Percentiles rank a stretch among this genome's conserved stretches.
Evolutionary conservation across 2,329 filamentous ascomycete species (phyloP).

Genomic region (Colletotrichum chlorophyti): DNA sequence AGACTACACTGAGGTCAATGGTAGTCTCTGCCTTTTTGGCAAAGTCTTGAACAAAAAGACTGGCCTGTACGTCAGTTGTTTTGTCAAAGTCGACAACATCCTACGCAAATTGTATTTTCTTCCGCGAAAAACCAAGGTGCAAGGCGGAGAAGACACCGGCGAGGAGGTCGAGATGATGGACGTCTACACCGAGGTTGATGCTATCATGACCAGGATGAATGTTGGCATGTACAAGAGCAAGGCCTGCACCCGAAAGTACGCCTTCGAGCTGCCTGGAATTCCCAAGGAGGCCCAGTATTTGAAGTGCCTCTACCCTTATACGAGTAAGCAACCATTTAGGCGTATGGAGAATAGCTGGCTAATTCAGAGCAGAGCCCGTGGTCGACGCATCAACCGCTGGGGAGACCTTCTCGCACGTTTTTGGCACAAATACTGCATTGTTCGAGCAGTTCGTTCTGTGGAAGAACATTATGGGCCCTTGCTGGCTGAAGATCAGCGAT

Average conservation of each 20-base stretch:
- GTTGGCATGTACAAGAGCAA: slow-evolving; percentile 96
- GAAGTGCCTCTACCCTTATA: slow-evolving; percentile 95
- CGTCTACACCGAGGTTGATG: slow-evolving; percentile 88
- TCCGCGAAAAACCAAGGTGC: slow-evolving; percentile 69
- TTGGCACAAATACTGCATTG: slow-evolving; percentile 89
- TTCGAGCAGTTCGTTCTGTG: slow-evolving; percentile 99
- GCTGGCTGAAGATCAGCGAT: slow-evolving; percentile 91
- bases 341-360: slow-evolving; percentile 16
- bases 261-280: slow-evolving; percentile 87
- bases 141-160: slow-evolving; percentile 70
- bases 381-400: slow-evolving; percentile 76
- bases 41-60: slow-evolving; percentile 92
- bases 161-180: slow-evolving; percentile 87
- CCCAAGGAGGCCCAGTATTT: slow-evolving; percentile 91
- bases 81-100: slow-evolving; percentile 95
- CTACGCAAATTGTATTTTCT: slow-evolving; percentile 92
- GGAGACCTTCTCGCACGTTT: slow-evolving; percentile 92
- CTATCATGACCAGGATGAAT: slow-evolving; percentile 84
- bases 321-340: slow-evolving; percentile 58
- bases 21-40: slow-evolving; percentile 91
- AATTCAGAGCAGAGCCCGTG: slow-evolving; percentile 59
- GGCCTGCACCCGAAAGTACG: slow-evolving; percentile 86
- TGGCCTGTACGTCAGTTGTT: slow-evolving; percentile 83
- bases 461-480: slow-evolving; percentile 99
- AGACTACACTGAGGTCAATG: slow-evolving; percentile 92